A percentile compares a stretch with the other conserved stretches of the same genome.
These are phyloP conservation scores for Lycium barbarum DNA, from an alignment of 257 asterid genomes.

Conservation along the genomic window DNA sequence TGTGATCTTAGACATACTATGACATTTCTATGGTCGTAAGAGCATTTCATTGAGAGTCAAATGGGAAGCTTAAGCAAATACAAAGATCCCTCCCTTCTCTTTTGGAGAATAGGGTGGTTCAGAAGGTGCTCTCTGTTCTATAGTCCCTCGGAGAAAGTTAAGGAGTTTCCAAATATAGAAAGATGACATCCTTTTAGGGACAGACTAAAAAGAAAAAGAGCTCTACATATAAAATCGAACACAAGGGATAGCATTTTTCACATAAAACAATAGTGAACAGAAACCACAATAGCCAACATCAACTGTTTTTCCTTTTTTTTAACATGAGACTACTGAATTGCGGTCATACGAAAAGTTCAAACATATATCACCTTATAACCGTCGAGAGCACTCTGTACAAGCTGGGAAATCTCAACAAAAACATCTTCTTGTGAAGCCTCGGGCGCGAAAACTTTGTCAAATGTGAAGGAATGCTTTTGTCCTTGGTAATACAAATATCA, in stretches of 20 bases:
- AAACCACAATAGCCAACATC: neutral
- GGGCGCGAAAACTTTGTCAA: conserved; percentile 86
- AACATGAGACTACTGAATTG: neutral
- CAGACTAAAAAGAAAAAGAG: neutral
- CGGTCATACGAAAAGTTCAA: conserved; percentile 22
- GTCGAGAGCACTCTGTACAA: conserved; percentile 98
- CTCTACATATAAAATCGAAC: neutral
- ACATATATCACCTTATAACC: conserved; percentile 79
- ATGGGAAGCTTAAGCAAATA: too few species aligned
- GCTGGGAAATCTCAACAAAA: conserved; percentile 94
- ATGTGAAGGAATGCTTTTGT: conserved; percentile 82
- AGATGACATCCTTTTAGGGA: neutral
- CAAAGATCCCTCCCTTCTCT: too few species aligned
- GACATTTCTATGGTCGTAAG: neutral
- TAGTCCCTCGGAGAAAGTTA: too few species aligned
- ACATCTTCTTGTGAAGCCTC: conserved; percentile 89
- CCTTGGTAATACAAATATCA: conserved; percentile 50
- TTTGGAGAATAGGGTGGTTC: too few species aligned
- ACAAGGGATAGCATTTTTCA: neutral
- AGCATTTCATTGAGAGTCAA: neutral
- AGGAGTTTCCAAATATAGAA: neutral
- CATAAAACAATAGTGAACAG: neutral
- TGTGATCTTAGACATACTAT: neutral
- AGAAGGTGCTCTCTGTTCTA: too few species aligned
- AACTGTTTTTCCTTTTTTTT: neutral